A percentile compares a stretch with the other conserved stretches of the same genome.
phyloP scores from a whole-genome alignment of 208 protist species.

The Wallacemonas sp. region DNA sequence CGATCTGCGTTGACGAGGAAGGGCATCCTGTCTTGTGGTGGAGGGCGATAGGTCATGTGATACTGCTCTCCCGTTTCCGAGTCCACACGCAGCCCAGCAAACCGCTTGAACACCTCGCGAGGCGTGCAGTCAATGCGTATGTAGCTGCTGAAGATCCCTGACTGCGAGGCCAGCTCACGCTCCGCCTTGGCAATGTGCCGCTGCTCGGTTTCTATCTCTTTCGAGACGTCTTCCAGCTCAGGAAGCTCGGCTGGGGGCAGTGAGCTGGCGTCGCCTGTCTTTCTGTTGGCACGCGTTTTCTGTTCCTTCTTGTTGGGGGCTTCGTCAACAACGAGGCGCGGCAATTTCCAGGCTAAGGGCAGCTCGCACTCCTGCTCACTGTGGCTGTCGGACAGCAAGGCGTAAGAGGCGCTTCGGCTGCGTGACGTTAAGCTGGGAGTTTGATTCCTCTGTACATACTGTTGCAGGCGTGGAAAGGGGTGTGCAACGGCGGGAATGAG shows the following conservation, averaged over 20 bases:
- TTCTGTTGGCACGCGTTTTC: slow-evolving; percentile 39
- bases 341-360: slow-evolving; percentile 8
- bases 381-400: not conserved
- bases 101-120: slow-evolving; percentile 72
- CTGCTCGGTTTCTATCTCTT: slow-evolving; percentile 39
- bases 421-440: not conserved
- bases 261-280: slow-evolving; percentile 53
- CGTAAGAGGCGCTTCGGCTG: not conserved
- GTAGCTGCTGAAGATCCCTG: slow-evolving; percentile 43
- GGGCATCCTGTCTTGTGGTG: slow-evolving; percentile 65
- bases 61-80: slow-evolving; percentile 74
- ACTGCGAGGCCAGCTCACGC: slow-evolving; percentile 25
- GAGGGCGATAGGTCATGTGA: slow-evolving; percentile 81
- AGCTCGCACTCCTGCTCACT: not conserved
- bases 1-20: slow-evolving; percentile 70
- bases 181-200: slow-evolving; percentile 44
- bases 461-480: slow-evolving; percentile 11
- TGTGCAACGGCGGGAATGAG: slow-evolving; percentile 19
- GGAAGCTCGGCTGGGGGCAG: slow-evolving; percentile 79
- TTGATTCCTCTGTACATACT: not conserved
- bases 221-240: slow-evolving; percentile 42
- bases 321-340: slow-evolving; percentile 28
- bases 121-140: slow-evolving; percentile 69
- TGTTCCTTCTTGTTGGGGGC: slow-evolving; percentile 42
- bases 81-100: slow-evolving; percentile 81